Evolutionary conservation across 2,329 filamentous ascomycete genomes (phyloP).

Genomic region (Colletotrichum australisinense): DNA sequence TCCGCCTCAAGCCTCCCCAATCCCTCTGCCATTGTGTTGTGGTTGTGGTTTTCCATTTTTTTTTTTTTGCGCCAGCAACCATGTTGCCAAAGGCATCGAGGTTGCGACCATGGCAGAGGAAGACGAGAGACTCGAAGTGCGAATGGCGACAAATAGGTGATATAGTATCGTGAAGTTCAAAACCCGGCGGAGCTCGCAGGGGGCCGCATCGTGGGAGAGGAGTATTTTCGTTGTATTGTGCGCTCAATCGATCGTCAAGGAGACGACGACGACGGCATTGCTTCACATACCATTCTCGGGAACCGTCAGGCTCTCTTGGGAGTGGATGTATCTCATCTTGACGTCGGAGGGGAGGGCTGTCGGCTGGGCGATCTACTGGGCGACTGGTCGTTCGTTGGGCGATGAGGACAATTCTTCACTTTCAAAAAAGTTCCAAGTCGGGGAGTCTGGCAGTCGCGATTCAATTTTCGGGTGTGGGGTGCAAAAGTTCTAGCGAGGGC

Average conservation of each 20-base stretch:
- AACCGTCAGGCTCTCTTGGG: conserved; percentile 93
- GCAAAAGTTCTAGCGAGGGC: conserved; percentile 56
- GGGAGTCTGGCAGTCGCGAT: conserved; percentile 27
- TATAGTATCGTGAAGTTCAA: conserved; percentile 35
- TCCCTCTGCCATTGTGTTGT: conserved; percentile 1
- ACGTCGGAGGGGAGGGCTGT: conserved; percentile 58
- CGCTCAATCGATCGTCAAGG: conserved; percentile 13
- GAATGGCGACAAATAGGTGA: conserved; percentile 2
- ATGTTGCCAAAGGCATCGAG: neutral
- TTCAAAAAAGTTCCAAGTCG: conserved; percentile 32
- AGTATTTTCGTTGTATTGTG: conserved; percentile 3
- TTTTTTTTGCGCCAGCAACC: neutral
- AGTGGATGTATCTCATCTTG: conserved; percentile 99
- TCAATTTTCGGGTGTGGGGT: conserved; percentile 50
- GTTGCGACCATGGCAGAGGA: neutral
- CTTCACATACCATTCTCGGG: conserved; percentile 91
- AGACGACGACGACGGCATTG: conserved; percentile 35
- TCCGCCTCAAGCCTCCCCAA: conserved; percentile 14
- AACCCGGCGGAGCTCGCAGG: conserved; percentile 34
- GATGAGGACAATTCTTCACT: conserved; percentile 35
- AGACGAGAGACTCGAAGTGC: neutral
- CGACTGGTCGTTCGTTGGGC: conserved; percentile 43
- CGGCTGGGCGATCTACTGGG: conserved; percentile 30
- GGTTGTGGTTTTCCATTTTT: neutral
- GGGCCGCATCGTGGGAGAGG: conserved; percentile 15